Base-by-base conservation (phyloP, 1,139 yeast species). In the Eremothecium sinecaudum region DNA sequence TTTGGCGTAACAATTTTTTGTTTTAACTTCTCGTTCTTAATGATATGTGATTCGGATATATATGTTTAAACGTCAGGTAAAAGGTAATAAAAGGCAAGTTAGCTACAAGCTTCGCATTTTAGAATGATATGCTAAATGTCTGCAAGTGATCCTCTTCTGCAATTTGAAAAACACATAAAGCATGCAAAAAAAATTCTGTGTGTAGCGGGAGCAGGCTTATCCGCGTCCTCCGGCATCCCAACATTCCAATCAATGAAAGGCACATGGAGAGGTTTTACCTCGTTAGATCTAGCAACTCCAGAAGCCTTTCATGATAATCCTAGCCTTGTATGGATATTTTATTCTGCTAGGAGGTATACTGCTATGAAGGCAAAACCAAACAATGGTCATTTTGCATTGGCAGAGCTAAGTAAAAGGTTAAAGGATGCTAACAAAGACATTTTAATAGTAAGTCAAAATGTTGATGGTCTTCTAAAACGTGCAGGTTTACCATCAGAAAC, bases 261-360 rank as follows among this genome's bases (percentile, higher is more conserved):
- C 0, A 59, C 78, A 18, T 84, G 94, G 94, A 69, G 73, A 45
- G 75, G 76, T 45, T 79, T 74, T 58, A 80, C 79, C 35, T 75
- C 86, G 51, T 77, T 82, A 30, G 94, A 84, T 48, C 63, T 84
- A 34, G 94, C 94, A 5, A 84, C 95, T 0, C 93, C 93, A 1
- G 94, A 84, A 52, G 94, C 94, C 4, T 84, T 84, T 52, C 73
- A 75, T 40, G 65, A 67, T 13, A 87, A 83, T 51, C 94, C 95
- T 0, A 82, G 83, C 0, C 63, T 83, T 16, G 94, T 27, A 3
- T 84, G 95, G 95, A 90, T 81, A 50, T 84, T 80, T 48, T 83
- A 84, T 54, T 68, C 86, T 5, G 73, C 75, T 59, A 62, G 93
- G 40, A 56, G 95, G 33, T 67, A 63, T 36, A 64, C 64, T 28